These are phyloP conservation scores for Sporothrix dimorphospora DNA, from an alignment of 2,329 filamentous ascomycete genomes.

Conservation along the genomic window DNA sequence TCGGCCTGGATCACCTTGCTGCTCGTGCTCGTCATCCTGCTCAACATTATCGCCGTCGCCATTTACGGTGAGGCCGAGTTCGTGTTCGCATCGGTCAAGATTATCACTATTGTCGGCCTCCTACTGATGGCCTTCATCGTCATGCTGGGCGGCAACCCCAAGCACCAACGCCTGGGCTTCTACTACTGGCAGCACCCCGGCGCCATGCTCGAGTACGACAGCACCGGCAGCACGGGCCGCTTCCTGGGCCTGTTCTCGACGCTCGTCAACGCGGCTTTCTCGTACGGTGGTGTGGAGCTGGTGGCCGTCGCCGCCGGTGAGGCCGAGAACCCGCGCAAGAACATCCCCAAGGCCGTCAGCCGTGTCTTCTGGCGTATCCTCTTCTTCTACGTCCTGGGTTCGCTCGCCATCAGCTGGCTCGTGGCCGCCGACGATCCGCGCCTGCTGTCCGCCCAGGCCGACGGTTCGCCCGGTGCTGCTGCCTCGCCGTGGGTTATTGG, in stretches of 20 bases:
- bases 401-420: slow-evolving; percentile 63
- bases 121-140: slow-evolving; percentile 61
- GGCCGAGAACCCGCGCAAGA: slow-evolving; percentile 64
- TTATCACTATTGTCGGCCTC: slow-evolving; percentile 62
- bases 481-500: slow-evolving; percentile 67
- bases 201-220: slow-evolving; percentile 43
- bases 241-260: slow-evolving; percentile 35
- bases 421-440: slow-evolving; percentile 64
- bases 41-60: slow-evolving; percentile 56
- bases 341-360: slow-evolving; percentile 66
- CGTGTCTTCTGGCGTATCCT: slow-evolving; percentile 65
- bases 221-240: slow-evolving; percentile 48
- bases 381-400: slow-evolving; percentile 66
- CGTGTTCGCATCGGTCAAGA: slow-evolving; percentile 51
- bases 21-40: slow-evolving; percentile 49
- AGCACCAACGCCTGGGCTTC: slow-evolving; percentile 55
- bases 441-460: slow-evolving; percentile 53
- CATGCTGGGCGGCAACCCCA: slow-evolving; percentile 59
- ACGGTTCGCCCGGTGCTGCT: slow-evolving; percentile 51
- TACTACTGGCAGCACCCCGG: slow-evolving; percentile 50
- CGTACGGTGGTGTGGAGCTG: slow-evolving; percentile 58
- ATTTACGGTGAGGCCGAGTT: slow-evolving; percentile 57
- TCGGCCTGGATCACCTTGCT: slow-evolving; percentile 55
- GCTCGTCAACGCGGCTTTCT: slow-evolving; percentile 43
- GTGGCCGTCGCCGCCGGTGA: slow-evolving; percentile 65